Conservation (phyloP, 345 rosid genomes). For the Cardiospermum halicacabum region DNA sequence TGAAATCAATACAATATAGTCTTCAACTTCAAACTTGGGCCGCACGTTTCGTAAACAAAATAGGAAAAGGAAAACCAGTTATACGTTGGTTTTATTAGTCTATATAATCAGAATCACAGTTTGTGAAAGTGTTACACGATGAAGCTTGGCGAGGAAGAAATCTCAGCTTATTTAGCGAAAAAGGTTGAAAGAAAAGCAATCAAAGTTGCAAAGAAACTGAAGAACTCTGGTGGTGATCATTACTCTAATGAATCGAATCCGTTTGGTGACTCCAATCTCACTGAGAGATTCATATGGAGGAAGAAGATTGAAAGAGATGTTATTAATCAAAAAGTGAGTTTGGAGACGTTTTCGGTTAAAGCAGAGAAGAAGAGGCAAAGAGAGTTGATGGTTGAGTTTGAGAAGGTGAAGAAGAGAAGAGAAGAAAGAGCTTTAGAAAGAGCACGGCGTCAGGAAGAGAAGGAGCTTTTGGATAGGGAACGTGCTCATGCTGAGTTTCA, state of each 20-base stretch:
- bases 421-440: conserved; percentile 92
- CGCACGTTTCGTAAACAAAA: too few species aligned
- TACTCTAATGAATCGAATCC: conserved; percentile 96
- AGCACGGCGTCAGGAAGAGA: conserved; percentile 92
- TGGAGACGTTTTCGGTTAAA: conserved; percentile 65
- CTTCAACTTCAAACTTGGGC: too few species aligned
- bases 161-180: conserved; percentile 66
- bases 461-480: conserved; percentile 91
- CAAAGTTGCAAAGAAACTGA: conserved; percentile 76
- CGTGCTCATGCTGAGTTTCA: conserved; percentile 96
- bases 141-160: conserved; percentile 52
- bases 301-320: conserved; percentile 94
- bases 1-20: too few species aligned
- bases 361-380: conserved; percentile 76
- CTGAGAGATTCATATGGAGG: conserved; percentile 82
- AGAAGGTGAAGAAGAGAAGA: conserved; percentile 94
- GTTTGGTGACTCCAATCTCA: conserved; percentile 92
- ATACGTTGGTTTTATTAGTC: too few species aligned
- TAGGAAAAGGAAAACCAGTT: too few species aligned
- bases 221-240: conserved; percentile 58
- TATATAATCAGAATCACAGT: conserved; percentile 25
- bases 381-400: conserved; percentile 96
- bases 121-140: conserved; percentile 53
- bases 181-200: conserved; percentile 81
- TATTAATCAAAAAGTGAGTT: conserved; percentile 48